phyloP scores from a whole-genome alignment of 371 early-diverging fungal genomes.

The Lichtheimia ramosa region DNA sequence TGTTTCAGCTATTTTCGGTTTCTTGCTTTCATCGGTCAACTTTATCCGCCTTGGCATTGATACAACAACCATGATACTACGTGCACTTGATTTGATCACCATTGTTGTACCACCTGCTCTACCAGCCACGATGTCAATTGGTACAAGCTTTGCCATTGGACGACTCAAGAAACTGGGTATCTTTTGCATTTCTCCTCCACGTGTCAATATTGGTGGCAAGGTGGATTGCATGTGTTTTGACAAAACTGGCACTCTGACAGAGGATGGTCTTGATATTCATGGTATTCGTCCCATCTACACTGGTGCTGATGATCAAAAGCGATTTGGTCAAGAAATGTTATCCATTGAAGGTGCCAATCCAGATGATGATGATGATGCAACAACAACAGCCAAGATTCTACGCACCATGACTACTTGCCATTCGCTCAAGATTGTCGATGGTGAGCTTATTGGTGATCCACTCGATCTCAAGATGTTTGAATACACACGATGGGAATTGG shows the following conservation, averaged over 20 bases:
- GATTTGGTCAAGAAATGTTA: conserved; percentile 43
- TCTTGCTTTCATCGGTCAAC: conserved; percentile 80
- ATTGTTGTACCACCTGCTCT: conserved; percentile 96
- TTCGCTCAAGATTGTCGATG: conserved; percentile 89
- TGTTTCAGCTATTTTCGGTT: conserved; percentile 69
- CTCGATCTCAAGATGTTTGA: conserved; percentile 99
- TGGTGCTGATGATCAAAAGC: conserved; percentile 18
- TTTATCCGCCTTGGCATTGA: conserved; percentile 81
- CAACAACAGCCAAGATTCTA: conserved; percentile 42
- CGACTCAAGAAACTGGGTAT: conserved; percentile 85
- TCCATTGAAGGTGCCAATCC: conserved; percentile 24
- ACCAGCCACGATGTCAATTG: conserved; percentile 97
- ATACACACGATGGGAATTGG: conserved; percentile 90
- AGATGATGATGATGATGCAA: conserved; percentile 16
- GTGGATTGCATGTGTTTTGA: conserved; percentile 98
- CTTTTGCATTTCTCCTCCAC: conserved; percentile 92
- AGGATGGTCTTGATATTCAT: conserved; percentile 96
- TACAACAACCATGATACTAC: conserved; percentile 68
- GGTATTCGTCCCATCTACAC: conserved; percentile 69
- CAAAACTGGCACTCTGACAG: conserved; percentile 99
- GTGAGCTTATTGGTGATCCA: conserved; percentile 95
- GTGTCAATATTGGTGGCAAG: conserved; percentile 96
- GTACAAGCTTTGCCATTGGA: conserved; percentile 91
- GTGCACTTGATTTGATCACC: conserved; percentile 93
- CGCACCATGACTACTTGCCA: conserved; percentile 97